phyloP scores from a whole-genome alignment of 495 filamentous ascomycete species.

The Podospora tetraspora region DNA sequence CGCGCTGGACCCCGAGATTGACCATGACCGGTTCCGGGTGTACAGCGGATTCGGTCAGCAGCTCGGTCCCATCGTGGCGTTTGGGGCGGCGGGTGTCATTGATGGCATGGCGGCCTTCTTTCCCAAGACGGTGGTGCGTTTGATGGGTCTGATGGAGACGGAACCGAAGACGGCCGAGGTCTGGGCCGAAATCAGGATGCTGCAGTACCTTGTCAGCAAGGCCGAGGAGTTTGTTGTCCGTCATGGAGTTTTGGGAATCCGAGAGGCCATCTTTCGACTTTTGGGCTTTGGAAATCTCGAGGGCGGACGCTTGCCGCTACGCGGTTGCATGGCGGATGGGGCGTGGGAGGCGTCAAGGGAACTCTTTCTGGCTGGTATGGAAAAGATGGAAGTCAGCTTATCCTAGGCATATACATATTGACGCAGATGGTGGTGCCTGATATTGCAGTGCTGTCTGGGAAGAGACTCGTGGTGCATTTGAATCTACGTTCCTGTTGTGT shows the following conservation, averaged over 20 bases:
- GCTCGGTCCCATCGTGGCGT: conserved; percentile 52
- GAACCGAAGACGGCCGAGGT: conserved; percentile 20
- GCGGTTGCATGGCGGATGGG: conserved; percentile 45
- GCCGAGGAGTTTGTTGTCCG: conserved; percentile 57
- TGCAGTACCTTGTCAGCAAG: conserved; percentile 54
- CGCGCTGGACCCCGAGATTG: conserved; percentile 43
- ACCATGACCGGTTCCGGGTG: conserved; percentile 51
- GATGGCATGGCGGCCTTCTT: conserved; percentile 60
- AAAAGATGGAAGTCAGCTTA: conserved; percentile 17
- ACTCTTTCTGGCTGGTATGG: conserved; percentile 22
- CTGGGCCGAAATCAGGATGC: conserved; percentile 35
- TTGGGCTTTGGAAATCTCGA: conserved; percentile 51
- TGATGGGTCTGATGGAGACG: conserved; percentile 45
- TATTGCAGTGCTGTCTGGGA: no score
- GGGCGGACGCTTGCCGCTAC: conserved; percentile 51
- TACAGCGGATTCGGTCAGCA: conserved; percentile 65
- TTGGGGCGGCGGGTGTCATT: conserved; percentile 58
- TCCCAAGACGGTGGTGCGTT: conserved; percentile 52
- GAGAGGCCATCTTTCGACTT: conserved; percentile 53
- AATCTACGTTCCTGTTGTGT: no score
- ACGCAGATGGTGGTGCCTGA: no score
- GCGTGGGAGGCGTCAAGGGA: conserved; percentile 30
- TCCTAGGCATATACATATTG: no score
- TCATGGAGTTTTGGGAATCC: conserved; percentile 55
- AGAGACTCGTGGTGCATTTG: no score